These are phyloP conservation scores for Penicillium sp. DNA, from an alignment of 2,329 filamentous ascomycete species.

Conservation along the genomic window DNA sequence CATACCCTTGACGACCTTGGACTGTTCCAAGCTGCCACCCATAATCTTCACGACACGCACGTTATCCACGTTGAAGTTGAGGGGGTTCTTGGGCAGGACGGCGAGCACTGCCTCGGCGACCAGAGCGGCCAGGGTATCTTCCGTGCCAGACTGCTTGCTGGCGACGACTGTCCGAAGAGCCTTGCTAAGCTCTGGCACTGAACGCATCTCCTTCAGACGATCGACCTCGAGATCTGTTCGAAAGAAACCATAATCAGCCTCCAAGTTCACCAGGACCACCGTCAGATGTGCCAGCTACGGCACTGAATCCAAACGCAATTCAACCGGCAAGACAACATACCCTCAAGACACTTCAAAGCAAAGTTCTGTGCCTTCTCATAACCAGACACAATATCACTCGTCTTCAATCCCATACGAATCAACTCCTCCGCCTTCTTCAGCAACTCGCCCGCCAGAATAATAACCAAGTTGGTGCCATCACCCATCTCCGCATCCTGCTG, in stretches of 20 bases:
- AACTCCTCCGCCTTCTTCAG: slow-evolving; percentile 97
- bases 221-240: slow-evolving; percentile 77
- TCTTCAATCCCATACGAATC: slow-evolving; percentile 94
- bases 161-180: slow-evolving; percentile 93
- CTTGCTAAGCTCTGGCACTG: slow-evolving; percentile 84
- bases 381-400: slow-evolving; percentile 93
- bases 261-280: not conserved
- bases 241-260: slow-evolving; percentile 14
- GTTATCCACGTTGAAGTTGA: slow-evolving; percentile 98
- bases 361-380: slow-evolving; percentile 94
- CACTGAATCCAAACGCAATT: not conserved
- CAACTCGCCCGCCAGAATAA: slow-evolving; percentile 91
- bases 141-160: slow-evolving; percentile 93
- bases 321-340: slow-evolving; percentile 40
- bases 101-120: slow-evolving; percentile 83
- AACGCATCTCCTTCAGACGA: slow-evolving; percentile 80
- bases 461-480: slow-evolving; percentile 96
- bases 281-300: not conserved
- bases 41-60: slow-evolving; percentile 99
- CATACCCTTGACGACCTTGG: slow-evolving; percentile 94
- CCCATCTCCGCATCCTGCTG: slow-evolving; percentile 99
- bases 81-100: slow-evolving; percentile 91
- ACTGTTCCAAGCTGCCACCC: slow-evolving; percentile 93
- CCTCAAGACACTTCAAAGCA: slow-evolving; percentile 80
- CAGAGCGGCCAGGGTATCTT: slow-evolving; percentile 82